phyloP scores from a whole-genome alignment of 1,284 basidiomycete species.

The Fomitopsis betulina region DNA sequence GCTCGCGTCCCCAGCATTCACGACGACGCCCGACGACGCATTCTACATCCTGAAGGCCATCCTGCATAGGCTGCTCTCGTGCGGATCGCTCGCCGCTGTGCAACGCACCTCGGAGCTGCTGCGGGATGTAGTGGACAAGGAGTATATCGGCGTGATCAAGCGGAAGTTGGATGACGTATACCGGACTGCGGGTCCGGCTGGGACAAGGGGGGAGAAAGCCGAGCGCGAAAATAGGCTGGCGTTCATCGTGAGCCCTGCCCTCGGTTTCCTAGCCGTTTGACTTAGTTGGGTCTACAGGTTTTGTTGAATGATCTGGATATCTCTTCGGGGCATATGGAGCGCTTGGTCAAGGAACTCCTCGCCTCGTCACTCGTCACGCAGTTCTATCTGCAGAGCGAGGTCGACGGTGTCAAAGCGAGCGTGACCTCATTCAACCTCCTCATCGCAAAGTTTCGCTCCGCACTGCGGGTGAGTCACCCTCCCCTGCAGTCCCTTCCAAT shows the following conservation, averaged over 20 bases:
- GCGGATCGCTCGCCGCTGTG: constrained; percentile 61
- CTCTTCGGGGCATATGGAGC: constrained; percentile 82
- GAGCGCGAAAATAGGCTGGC: constrained; percentile 75
- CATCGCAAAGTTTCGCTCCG: constrained; percentile 62
- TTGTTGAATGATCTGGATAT: constrained; percentile 88
- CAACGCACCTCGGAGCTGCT: constrained; percentile 59
- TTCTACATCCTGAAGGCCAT: constrained; percentile 92
- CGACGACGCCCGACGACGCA: constrained; percentile 86
- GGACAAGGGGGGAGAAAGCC: constrained; percentile 58
- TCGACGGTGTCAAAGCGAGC: constrained; percentile 39
- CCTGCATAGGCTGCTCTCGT: constrained; percentile 68
- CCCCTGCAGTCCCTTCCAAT: constrained; percentile 5
- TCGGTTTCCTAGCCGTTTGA: background rate
- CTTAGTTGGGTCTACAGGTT: constrained; percentile 43
- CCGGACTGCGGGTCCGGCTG: constrained; percentile 42
- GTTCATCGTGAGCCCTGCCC: constrained; percentile 66
- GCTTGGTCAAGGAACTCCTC: constrained; percentile 69
- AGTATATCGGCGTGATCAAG: constrained; percentile 76
- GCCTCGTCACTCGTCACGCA: constrained; percentile 56
- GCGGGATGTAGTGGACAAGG: constrained; percentile 71
- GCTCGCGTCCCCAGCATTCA: constrained; percentile 54
- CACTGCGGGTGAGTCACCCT: constrained; percentile 54
- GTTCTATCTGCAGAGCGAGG: constrained; percentile 65
- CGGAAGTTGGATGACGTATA: constrained; percentile 88
- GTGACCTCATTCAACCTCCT: constrained; percentile 49